These are phyloP conservation scores for Orbilia oligospora DNA, from an alignment of 2,329 filamentous ascomycete genomes.

Conservation along the genomic window DNA sequence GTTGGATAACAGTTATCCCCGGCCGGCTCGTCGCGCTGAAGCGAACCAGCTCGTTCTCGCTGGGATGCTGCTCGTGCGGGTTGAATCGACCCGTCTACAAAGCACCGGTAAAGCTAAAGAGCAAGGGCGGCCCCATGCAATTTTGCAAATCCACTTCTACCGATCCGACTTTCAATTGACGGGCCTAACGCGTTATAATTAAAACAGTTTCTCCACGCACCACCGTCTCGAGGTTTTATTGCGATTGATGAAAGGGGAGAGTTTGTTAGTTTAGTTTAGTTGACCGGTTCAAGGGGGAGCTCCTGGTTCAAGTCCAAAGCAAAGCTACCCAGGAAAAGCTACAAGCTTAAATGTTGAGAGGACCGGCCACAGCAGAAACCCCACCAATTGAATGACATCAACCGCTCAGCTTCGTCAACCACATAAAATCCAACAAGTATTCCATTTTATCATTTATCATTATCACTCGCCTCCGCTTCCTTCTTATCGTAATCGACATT, in stretches of 20 bases:
- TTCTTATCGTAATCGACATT: neutral
- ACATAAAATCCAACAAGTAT: constrained; percentile 42
- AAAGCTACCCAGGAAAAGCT: constrained; percentile 18
- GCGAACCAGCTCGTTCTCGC: neutral
- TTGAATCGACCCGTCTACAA: constrained; percentile 23
- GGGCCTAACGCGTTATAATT: neutral
- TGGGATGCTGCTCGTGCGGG: neutral
- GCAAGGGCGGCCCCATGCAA: constrained; percentile 12
- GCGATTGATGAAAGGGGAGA: constrained; percentile 18
- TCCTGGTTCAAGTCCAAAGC: too few relatives aligned
- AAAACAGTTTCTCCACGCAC: constrained; percentile 11
- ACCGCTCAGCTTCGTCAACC: constrained; percentile 1
- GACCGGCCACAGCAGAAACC: constrained; percentile 20
- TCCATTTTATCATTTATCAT: neutral
- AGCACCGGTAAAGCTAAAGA: neutral
- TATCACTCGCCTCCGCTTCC: neutral
- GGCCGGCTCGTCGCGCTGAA: neutral
- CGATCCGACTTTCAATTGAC: neutral
- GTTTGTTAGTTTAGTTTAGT: too few relatives aligned
- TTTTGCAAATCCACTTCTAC: constrained; percentile 4
- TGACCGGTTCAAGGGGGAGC: constrained; percentile 2
- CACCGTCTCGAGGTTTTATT: constrained; percentile 18
- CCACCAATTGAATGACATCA: constrained; percentile 34
- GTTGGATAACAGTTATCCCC: neutral
- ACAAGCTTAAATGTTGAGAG: constrained; percentile 33